These are phyloP conservation scores for Cladosporium cucumerinum DNA, from an alignment of 2,329 filamentous ascomycete species.

Conservation along the genomic window DNA sequence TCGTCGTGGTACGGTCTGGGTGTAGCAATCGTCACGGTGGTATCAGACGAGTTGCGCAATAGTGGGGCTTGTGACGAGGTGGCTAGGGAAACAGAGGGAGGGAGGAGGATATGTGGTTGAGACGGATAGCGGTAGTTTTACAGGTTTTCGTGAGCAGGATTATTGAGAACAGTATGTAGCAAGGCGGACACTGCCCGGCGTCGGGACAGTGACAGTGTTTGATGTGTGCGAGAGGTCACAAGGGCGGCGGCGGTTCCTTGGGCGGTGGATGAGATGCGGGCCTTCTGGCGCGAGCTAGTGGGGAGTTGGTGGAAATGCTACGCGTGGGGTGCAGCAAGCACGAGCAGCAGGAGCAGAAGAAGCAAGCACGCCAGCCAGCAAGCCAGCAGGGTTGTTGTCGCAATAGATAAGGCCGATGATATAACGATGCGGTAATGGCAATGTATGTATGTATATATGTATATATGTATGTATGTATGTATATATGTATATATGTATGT, in stretches of 20 bases:
- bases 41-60: background rate
- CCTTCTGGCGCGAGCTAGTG: slow-evolving; percentile 11
- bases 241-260: background rate
- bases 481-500: too few species aligned
- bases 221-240: background rate
- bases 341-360: background rate
- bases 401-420: slow-evolving; percentile 13
- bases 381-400: background rate
- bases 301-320: background rate
- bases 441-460: too few species aligned
- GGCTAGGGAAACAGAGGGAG: background rate
- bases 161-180: background rate
- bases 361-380: background rate
- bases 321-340: background rate
- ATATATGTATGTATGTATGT: too few species aligned
- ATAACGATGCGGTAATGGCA: background rate
- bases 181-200: background rate
- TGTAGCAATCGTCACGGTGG: background rate
- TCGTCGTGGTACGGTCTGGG: background rate
- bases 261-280: slow-evolving; percentile 5
- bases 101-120: background rate
- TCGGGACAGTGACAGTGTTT: background rate
- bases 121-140: background rate
- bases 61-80: background rate
- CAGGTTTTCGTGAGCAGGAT: background rate